Base-by-base conservation (phyloP, 2,329 filamentous ascomycete genomes). In the Cladosporium sp. region DNA sequence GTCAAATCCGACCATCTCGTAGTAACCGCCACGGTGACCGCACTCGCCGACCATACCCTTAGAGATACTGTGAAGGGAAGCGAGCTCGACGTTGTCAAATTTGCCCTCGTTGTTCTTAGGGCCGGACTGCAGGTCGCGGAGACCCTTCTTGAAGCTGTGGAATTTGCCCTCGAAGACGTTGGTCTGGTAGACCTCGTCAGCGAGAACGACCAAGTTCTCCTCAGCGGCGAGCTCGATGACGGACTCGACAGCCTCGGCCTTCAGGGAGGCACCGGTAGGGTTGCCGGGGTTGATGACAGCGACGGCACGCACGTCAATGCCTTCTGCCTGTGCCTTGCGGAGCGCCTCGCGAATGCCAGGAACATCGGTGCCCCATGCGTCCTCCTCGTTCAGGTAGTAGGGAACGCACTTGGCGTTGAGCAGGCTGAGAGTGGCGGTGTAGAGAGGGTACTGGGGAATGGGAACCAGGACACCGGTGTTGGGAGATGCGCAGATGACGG, bases 31-130 rank as follows among this genome's bases (percentile, higher is more conserved):
- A 57, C 93, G 88, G 76, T 98, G 93, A 46, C 93, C 93, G 69
- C 93, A 98, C 76, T 98, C 93, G 66, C 93, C 93, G 7, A 96
- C 88, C 91, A 98, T 97, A 63, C 93, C 93, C 80, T 98, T 98
- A 67, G 89, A 95, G 50, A 94, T 79, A 62, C 86, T 92, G 78
- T 98, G 92, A 58, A 98, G 78, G 46, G 89, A 95, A 42, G 85
- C 92, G 51, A 98, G 82, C 75, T 97, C 91, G 53, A 98, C 76
- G 59, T 80, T 69, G 70, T 95, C 87, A 72, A 89, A 97, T 67
- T 83, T 84, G 63, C 83, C 86, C 1, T 85, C 81, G 38, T 77
- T 71, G 65, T 85, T 73, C 20, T 72, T 79, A n/a, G 66, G 53
- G 47, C 68, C 68, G 68, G 85, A 77, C 70, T 97, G 92, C 62